Percentiles rank a stretch among this genome's conserved stretches.
Evolutionary conservation across 176 grass and related monocot species (phyloP).

Genomic region (Poa annua): DNA sequence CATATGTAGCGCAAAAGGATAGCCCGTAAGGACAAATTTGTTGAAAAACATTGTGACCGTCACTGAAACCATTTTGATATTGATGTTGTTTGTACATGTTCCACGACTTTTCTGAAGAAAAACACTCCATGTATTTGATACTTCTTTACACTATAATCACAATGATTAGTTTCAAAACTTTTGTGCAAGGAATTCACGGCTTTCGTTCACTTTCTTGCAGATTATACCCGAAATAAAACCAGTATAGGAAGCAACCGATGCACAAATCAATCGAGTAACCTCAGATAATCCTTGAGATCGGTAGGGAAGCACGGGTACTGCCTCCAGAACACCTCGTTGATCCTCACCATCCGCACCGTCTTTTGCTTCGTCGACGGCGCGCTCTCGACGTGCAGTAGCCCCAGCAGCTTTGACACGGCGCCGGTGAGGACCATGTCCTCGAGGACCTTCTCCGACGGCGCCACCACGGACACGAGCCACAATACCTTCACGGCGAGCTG

Average conservation of each 20-base stretch:
- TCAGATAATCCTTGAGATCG: slow-evolving; percentile 60
- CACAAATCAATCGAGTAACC: slow-evolving; percentile 48
- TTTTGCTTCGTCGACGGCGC: slow-evolving; percentile 71
- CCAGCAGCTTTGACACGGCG: slow-evolving; percentile 70
- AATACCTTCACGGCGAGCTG: slow-evolving; percentile 74
- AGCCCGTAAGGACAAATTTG: background rate
- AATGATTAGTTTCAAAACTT: background rate
- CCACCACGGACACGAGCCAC: slow-evolving; percentile 64
- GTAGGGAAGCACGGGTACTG: slow-evolving; percentile 73
- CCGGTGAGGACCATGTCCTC: slow-evolving; percentile 74
- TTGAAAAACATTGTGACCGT: background rate
- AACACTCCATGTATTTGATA: background rate
- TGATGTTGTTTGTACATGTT: background rate
- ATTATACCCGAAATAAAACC: background rate
- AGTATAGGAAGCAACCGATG: background rate
- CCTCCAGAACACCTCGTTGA: slow-evolving; percentile 64
- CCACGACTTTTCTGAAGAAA: background rate
- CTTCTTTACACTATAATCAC: background rate
- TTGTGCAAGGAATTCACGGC: slow-evolving; percentile 19
- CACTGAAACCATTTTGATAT: background rate
- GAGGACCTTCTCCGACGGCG: slow-evolving; percentile 63
- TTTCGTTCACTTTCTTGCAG: slow-evolving; percentile 16
- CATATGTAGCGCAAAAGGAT: background rate
- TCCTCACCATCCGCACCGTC: slow-evolving; percentile 63
- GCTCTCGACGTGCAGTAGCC: slow-evolving; percentile 64